Evolutionary conservation across 352 stramenopile genomes (phyloP).

Genomic region (Pythium apleroticum): DNA sequence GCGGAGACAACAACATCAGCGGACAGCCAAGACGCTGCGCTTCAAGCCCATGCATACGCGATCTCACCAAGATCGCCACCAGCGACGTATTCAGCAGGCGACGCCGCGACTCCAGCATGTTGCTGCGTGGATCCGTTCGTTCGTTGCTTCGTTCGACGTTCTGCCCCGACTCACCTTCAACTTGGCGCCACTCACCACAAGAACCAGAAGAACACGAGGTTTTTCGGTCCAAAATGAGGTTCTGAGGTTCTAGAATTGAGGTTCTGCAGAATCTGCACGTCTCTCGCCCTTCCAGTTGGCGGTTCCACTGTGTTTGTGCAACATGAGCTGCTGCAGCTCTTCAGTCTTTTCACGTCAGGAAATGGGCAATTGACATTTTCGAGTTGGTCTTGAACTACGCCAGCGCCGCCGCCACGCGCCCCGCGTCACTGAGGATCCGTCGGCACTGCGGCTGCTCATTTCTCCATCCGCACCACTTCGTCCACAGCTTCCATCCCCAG

Average conservation of each 20-base stretch:
- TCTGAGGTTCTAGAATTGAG: constrained; percentile 11
- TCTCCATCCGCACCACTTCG: background rate
- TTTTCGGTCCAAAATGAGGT: constrained; percentile 3
- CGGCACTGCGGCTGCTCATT: constrained; percentile 2
- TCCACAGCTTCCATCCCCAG: background rate
- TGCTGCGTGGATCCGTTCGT: background rate
- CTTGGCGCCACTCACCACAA: constrained; percentile 21
- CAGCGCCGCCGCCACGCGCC: background rate
- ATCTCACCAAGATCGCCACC: constrained; percentile 63
- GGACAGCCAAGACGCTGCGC: background rate
- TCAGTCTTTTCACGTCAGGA: constrained; percentile 8
- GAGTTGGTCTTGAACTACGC: constrained; percentile 8
- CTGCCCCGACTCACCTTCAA: constrained; percentile 18
- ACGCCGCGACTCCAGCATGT: constrained; percentile 59
- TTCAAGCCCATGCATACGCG: constrained; percentile 16
- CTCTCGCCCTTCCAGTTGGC: background rate
- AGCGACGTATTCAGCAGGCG: constrained; percentile 77
- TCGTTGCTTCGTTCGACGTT: background rate
- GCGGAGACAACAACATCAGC: background rate
- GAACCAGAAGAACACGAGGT: constrained; percentile 25
- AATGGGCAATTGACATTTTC: constrained; percentile 13
- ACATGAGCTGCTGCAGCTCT: constrained; percentile 3
- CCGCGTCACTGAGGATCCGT: background rate
- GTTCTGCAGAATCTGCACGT: background rate
- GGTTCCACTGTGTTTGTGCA: constrained; percentile 23